Evolutionary conservation across 352 stramenopile genomes (phyloP), one percentile per base, ranked within the genome.

Genomic region (Phytophthora uliginosa): DNA sequence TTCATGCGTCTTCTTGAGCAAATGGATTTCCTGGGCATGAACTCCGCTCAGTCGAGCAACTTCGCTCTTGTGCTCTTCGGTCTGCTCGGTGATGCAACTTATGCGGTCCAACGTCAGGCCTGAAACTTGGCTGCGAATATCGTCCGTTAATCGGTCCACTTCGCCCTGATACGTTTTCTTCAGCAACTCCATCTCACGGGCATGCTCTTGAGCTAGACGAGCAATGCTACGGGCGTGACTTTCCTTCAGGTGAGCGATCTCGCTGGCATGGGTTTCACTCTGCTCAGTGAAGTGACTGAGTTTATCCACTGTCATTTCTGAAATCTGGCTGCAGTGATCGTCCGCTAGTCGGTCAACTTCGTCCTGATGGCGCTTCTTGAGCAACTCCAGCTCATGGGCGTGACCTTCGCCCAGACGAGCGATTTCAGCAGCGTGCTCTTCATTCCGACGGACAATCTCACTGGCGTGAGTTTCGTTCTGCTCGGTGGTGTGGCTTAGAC

Each of bases 11-110:
- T 62, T 47, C 33, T 34, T 48, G 12, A 63, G 26, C 8, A 24
- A 20, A 36, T 52, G 6, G 12, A 63, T 22, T 36, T 55, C 51
- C 17, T 17, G 8, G 13, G 8, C 18, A 10, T 65, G 20, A 17
- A 38, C 56, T 24, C 34, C 51, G 3, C 12, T 24, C 38, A 68
- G 20, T 24, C 52, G 50, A 47, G 59, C n/a, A n/a, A 58, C 22
- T 26, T 50, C 20, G 4, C 22, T 33, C 18, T 40, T 45, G n/a
- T 45, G 53, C 20, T 40, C 31, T 31, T 47, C 53, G 20, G 47
- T 53, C 20, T 53, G 47, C 47, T 53, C 47, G 7, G 47, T 31
- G 20, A 53, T 53, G 20, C 13, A 20, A 15, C 47, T 53, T 1
- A 53, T 17, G 47, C 47, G 47, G 9, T 31, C 47, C 17, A 53